phyloP scores from a whole-genome alignment of 331 rosid genomes.

The Prunus yedoensis region DNA sequence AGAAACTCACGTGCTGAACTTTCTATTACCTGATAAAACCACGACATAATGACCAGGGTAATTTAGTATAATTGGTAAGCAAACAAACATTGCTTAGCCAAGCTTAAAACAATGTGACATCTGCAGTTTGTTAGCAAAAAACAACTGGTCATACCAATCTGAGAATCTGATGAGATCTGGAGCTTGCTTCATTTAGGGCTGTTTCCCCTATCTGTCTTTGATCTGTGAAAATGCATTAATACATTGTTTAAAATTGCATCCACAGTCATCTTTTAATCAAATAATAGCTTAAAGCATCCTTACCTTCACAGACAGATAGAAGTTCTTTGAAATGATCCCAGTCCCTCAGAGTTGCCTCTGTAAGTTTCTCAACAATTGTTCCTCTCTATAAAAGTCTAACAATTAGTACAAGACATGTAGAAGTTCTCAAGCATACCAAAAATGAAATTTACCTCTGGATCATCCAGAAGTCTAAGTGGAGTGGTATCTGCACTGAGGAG shows the following conservation, averaged over 20 bases:
- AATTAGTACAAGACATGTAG: constrained; percentile 26
- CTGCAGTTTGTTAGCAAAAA: constrained; percentile 8
- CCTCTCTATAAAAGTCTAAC: constrained; percentile 68
- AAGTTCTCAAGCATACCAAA: constrained; percentile 16
- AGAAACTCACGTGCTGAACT: constrained; percentile 86
- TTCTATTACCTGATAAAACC: constrained; percentile 73
- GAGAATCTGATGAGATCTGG: constrained; percentile 98
- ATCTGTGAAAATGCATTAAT: constrained; percentile 47
- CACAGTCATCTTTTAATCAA: constrained; percentile 9
- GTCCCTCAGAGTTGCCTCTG: constrained; percentile 76
- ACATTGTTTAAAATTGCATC: constrained; percentile 18
- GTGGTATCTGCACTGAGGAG: constrained; percentile 74
- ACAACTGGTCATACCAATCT: constrained; percentile 61
- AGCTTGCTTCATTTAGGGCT: constrained; percentile 90
- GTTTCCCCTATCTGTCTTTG: constrained; percentile 99
- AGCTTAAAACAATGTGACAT: not conserved
- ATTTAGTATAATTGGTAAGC: constrained; percentile 21
- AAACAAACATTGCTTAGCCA: not conserved
- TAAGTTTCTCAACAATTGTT: constrained; percentile 82
- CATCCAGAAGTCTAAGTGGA: constrained; percentile 91
- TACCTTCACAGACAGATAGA: constrained; percentile 83
- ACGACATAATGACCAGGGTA: constrained; percentile 23
- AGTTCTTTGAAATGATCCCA: constrained; percentile 87
- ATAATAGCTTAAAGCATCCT: constrained; percentile 30
- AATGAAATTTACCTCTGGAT: constrained; percentile 74